Evolutionary conservation across 805 yeast species (phyloP).

Genomic region (Saccharomycopsis olivae): DNA sequence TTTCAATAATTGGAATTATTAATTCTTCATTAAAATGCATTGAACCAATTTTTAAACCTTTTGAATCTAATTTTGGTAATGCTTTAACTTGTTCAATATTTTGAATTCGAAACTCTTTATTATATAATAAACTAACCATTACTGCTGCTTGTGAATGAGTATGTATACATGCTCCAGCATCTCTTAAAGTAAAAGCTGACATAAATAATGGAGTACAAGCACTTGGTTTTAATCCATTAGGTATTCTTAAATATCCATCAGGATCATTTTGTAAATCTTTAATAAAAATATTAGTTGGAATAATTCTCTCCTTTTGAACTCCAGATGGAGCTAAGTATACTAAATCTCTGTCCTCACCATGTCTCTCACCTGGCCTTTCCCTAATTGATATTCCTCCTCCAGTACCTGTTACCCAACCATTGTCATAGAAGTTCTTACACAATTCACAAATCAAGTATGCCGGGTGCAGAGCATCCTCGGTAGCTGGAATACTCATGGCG

Average conservation of each 20-base stretch:
- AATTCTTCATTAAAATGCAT: constrained; percentile 64
- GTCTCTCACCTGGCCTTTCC: constrained; percentile 21
- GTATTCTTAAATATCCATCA: constrained; percentile 45
- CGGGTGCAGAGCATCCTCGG: constrained; percentile 50
- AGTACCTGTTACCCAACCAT: constrained; percentile 91
- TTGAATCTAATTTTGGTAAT: constrained; percentile 49
- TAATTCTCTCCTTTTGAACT: constrained; percentile 83
- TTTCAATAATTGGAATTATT: constrained; percentile 83
- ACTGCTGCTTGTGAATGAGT: constrained; percentile 91
- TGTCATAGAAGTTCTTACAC: constrained; percentile 64
- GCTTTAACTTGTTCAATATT: constrained; percentile 92
- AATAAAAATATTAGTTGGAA: constrained; percentile 74
- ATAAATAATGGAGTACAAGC: constrained; percentile 88
- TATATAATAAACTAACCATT: constrained; percentile 60
- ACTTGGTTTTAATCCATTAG: constrained; percentile 67
- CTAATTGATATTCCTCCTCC: constrained; percentile 90
- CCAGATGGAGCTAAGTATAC: constrained; percentile 91
- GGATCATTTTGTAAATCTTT: constrained; percentile 20
- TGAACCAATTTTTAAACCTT: constrained; percentile 38
- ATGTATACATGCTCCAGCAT: constrained; percentile 89
- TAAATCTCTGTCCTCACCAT: constrained; percentile 37
- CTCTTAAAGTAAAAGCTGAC: constrained; percentile 54
- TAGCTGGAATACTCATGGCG: too few relatives aligned
- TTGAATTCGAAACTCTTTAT: constrained; percentile 61
- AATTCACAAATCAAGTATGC: constrained; percentile 78